Percentiles rank a stretch among this genome's conserved stretches.
Evolutionary conservation across 192 early-diverging fungal genomes (phyloP).

Genomic region (Geranomyces variabilis): DNA sequence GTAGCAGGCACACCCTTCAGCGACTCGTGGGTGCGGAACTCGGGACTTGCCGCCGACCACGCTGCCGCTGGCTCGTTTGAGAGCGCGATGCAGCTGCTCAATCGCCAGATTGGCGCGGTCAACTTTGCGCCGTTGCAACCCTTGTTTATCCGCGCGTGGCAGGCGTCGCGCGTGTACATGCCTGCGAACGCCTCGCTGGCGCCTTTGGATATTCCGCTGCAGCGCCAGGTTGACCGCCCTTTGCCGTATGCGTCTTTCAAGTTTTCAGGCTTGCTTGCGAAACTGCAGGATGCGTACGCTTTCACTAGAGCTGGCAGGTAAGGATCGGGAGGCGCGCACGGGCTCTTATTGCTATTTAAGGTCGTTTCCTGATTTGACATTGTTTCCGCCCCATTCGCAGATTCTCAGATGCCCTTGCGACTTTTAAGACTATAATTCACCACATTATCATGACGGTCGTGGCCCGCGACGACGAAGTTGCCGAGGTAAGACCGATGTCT

Average conservation of each 20-base stretch:
- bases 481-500: slow-evolving; percentile 61
- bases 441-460: slow-evolving; percentile 77
- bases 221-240: slow-evolving; percentile 51
- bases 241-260: slow-evolving; percentile 67
- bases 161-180: slow-evolving; percentile 70
- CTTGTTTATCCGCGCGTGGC: slow-evolving; percentile 82
- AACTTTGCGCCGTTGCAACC: slow-evolving; percentile 93
- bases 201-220: slow-evolving; percentile 69
- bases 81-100: slow-evolving; percentile 91
- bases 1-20: slow-evolving; percentile 72
- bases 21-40: slow-evolving; percentile 83
- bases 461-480: slow-evolving; percentile 68
- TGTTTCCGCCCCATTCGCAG: not conserved
- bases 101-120: slow-evolving; percentile 86
- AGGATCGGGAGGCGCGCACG: not conserved
- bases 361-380: not conserved
- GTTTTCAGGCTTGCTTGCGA: slow-evolving; percentile 60
- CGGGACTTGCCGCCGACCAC: slow-evolving; percentile 86
- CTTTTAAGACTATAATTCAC: slow-evolving; percentile 80
- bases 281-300: slow-evolving; percentile 85
- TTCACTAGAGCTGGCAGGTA: slow-evolving; percentile 77
- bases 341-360: not conserved
- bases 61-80: slow-evolving; percentile 95
- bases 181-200: slow-evolving; percentile 63
- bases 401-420: slow-evolving; percentile 74